A percentile compares a stretch with the other conserved stretches of the same genome.
phyloP scores from a whole-genome alignment of 371 early-diverging fungal species.

The Mucor ambiguus region DNA sequence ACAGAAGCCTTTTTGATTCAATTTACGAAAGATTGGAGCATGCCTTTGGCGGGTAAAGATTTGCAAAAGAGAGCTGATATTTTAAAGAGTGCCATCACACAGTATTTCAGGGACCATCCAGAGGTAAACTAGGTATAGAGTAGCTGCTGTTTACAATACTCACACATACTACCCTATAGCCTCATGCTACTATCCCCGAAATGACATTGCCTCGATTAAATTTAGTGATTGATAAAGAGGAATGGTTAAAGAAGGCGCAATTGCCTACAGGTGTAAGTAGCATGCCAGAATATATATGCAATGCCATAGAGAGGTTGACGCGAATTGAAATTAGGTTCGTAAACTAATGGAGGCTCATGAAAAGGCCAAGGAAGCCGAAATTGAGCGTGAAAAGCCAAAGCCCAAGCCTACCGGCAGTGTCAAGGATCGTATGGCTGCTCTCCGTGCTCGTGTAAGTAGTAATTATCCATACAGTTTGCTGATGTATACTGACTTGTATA shows the following conservation, averaged over 20 bases:
- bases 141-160: too few species aligned
- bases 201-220: slow-evolving; percentile 33
- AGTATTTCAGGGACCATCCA: slow-evolving; percentile 28
- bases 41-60: slow-evolving; percentile 39
- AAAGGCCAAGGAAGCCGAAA: slow-evolving; percentile 26
- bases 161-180: neutral
- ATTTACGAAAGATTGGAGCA: slow-evolving; percentile 29
- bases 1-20: slow-evolving; percentile 37
- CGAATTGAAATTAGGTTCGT: slow-evolving; percentile 17
- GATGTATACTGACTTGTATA: neutral
- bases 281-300: neutral
- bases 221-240: slow-evolving; percentile 31
- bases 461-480: neutral
- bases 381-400: slow-evolving; percentile 22
- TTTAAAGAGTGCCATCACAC: slow-evolving; percentile 15
- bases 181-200: slow-evolving; percentile 41
- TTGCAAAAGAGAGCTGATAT: slow-evolving; percentile 29
- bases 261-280: slow-evolving; percentile 37
- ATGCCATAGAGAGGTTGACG: neutral
- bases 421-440: slow-evolving; percentile 40
- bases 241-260: slow-evolving; percentile 36
- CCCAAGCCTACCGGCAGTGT: slow-evolving; percentile 33
- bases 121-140: slow-evolving; percentile 15
- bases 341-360: slow-evolving; percentile 32
- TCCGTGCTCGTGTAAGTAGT: slow-evolving; percentile 41